Percentiles rank a stretch among this genome's conserved stretches.
phyloP scores from a whole-genome alignment of 345 rosid species.

The Kandelia obovata region DNA sequence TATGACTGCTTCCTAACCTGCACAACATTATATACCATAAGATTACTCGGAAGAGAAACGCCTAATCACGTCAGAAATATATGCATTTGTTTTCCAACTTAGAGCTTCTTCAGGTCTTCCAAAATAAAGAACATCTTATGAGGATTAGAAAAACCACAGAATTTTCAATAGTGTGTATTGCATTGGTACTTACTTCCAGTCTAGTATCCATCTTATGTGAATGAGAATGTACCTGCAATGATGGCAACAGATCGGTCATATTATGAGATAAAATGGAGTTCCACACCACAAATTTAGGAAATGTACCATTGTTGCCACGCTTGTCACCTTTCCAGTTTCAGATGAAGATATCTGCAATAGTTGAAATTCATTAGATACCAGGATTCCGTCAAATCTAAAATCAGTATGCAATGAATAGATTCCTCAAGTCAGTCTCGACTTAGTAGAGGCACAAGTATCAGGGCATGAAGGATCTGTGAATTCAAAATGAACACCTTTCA shows the following conservation, averaged over 20 bases:
- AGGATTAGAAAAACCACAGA: too few relatives aligned
- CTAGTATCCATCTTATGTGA: conserved; percentile 36
- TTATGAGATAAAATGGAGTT: background rate
- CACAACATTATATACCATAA: background rate
- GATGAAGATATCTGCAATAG: conserved; percentile 6
- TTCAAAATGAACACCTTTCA: too few relatives aligned
- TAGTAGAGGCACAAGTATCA: too few relatives aligned
- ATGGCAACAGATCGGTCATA: background rate
- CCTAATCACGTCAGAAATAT: background rate
- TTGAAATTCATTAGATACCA: background rate
- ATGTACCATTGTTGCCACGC: background rate
- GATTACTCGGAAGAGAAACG: background rate
- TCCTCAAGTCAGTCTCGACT: too few relatives aligned
- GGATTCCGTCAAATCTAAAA: background rate
- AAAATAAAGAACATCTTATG: background rate
- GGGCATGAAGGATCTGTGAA: too few relatives aligned
- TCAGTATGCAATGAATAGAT: background rate
- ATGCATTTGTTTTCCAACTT: background rate
- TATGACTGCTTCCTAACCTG: conserved; percentile 70
- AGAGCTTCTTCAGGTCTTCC: too few relatives aligned
- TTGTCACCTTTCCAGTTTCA: conserved; percentile 8
- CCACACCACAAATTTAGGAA: background rate
- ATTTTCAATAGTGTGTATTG: too few relatives aligned
- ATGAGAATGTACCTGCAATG: conserved; percentile 30
- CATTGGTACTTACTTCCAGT: conserved; percentile 40